Evolutionary conservation across 169 alveolate species (phyloP), one percentile per base, ranked within the genome.

Genomic region (Plasmodium ovale): DNA sequence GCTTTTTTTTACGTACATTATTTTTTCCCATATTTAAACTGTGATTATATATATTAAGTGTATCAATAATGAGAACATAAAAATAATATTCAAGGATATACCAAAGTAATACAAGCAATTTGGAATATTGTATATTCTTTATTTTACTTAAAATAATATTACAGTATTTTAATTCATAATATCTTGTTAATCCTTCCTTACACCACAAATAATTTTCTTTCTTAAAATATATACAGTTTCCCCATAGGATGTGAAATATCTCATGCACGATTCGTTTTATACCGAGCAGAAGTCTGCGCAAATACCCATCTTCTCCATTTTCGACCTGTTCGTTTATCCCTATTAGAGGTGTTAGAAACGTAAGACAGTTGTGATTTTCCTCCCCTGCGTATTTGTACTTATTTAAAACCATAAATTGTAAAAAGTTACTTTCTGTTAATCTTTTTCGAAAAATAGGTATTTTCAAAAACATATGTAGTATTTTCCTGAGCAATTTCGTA

Each of bases 361-460:
- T 77, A 7, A 77, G 19, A 44, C 88, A 77, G 16, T 77, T 77
- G 54, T 39, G 23, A 25, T 77, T 77, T 39, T 77, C 88, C 49
- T 77, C 88, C 12, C 88, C 88, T 31, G 47, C 68, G 29, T 77
- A 77, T 35, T 77, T 77, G 33, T 77, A 77, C 25, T 37, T 77
- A 35, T 29, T 77, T 37, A 60, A 12, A n/a, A 77, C 7, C 33
- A 77, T 77, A 23, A 59, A 77, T 67, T 77, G 88, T 23, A 77
- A 47, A 35, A 77, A 77, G 16, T 14, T 49, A 60, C 54, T 62
- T 53, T 77, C 68, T 19, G 9, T 37, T 37, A 77, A 42, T 6
- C 16, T 64, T 37, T 51, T 67, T 27, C 51, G 37, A 67, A 60
- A 77, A 47, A 47, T 53, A 62, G 23, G 10, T 0, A 60, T 77